A percentile compares a stretch with the other conserved stretches of the same genome.
These are phyloP conservation scores for Aspergillus niger DNA, from an alignment of 2,329 filamentous ascomycete species.

Conservation along the genomic window DNA sequence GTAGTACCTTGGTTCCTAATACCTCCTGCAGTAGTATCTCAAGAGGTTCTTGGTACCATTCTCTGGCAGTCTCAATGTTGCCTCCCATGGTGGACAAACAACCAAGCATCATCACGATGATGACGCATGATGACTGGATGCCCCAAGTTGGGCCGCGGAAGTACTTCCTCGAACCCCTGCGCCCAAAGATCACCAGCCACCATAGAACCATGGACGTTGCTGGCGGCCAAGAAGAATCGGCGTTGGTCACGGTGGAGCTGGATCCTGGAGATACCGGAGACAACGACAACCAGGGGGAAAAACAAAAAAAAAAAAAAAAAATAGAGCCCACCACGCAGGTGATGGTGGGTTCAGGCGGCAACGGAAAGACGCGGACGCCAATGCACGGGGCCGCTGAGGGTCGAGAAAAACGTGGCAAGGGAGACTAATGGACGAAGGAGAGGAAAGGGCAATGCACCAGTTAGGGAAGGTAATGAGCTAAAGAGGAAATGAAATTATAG, in stretches of 20 bases:
- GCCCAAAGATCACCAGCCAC: conserved; percentile 1
- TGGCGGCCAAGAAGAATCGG: conserved; percentile 16
- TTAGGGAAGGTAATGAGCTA: neutral
- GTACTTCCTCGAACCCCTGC: conserved; percentile 1
- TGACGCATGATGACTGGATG: conserved; percentile 8
- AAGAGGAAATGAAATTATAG: conserved; percentile 11
- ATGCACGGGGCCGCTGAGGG: conserved; percentile 37
- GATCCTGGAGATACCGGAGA: conserved; percentile 19
- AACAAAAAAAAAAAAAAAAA: neutral
- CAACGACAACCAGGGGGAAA: conserved; percentile 9
- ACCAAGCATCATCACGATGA: neutral
- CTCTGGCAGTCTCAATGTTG: neutral
- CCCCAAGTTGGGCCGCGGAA: conserved; percentile 11
- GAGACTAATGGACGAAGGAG: conserved; percentile 9
- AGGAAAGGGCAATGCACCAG: neutral
- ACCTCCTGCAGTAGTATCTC: neutral
- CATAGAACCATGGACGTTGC: conserved; percentile 13
- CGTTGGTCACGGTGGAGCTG: conserved; percentile 19
- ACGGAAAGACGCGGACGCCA: conserved; percentile 40
- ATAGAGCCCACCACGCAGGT: conserved; percentile 23
- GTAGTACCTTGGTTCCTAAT: neutral
- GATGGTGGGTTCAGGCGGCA: conserved; percentile 32
- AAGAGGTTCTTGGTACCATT: neutral
- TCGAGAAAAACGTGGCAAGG: conserved; percentile 33
- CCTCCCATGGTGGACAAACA: neutral